Percentiles rank a stretch among this genome's conserved stretches.
These are phyloP conservation scores for Diaporthe ilicicola DNA, from an alignment of 2,329 filamentous ascomycete species.

Conservation along the genomic window DNA sequence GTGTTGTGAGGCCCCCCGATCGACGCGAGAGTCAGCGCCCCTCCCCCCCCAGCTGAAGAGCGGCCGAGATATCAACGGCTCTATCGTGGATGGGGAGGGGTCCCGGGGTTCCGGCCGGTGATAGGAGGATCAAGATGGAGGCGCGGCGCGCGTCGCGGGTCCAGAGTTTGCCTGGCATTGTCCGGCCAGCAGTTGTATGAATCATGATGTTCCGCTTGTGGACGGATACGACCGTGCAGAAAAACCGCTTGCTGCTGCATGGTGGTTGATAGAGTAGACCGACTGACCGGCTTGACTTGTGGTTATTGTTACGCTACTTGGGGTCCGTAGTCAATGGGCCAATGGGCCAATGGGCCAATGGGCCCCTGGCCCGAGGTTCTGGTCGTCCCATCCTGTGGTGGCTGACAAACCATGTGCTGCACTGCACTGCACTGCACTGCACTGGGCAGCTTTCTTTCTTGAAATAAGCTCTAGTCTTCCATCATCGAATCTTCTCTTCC, in stretches of 20 bases:
- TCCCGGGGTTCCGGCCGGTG: no score
- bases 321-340: no score
- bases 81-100: neutral
- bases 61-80: constrained; percentile 1
- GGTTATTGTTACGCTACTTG: no score
- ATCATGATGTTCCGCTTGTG: constrained; percentile 6
- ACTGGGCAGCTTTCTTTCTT: neutral
- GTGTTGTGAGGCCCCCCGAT: neutral
- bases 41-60: neutral
- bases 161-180: neutral
- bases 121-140: neutral
- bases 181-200: neutral
- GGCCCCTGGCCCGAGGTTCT: neutral
- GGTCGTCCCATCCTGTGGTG: neutral
- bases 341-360: no score
- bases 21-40: no score
- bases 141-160: neutral
- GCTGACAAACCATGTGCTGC: neutral
- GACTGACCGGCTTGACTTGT: no score
- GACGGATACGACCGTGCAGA: constrained; percentile 9
- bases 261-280: neutral
- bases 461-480: constrained; percentile 21
- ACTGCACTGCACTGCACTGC: no score
- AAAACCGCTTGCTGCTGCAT: neutral
- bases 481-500: constrained; percentile 9